These are phyloP conservation scores for Tephrocybe sp. DNA, from an alignment of 768 basidiomycete genomes.

Conservation along the genomic window DNA sequence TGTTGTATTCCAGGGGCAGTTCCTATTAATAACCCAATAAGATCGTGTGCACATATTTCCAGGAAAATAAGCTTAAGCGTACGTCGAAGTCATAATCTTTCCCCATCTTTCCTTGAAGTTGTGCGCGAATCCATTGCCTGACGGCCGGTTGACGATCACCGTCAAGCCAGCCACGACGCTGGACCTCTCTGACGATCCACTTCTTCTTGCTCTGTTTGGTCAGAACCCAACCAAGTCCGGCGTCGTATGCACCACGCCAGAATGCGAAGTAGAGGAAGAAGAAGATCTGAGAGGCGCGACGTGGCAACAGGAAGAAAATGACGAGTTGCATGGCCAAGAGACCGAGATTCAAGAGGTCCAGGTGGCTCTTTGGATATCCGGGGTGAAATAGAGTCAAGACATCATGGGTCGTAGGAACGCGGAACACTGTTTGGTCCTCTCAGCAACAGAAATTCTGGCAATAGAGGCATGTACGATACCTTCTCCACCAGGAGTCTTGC, in stretches of 20 bases:
- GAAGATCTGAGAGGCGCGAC: conserved; percentile 52
- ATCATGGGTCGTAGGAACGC: conserved; percentile 89
- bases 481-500: conserved; percentile 79
- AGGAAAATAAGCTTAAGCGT: neutral
- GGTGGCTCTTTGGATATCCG: conserved; percentile 78
- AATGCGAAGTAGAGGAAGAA: conserved; percentile 91
- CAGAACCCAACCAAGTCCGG: conserved; percentile 89
- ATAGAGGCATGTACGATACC: conserved; percentile 40
- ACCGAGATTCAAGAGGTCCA: conserved; percentile 83
- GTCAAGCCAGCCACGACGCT: conserved; percentile 88
- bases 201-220: conserved; percentile 94
- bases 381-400: conserved; percentile 87
- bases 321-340: conserved; percentile 74
- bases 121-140: conserved; percentile 80
- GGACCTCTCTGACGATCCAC: conserved; percentile 86
- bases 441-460: neutral
- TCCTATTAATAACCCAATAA: conserved; percentile 48
- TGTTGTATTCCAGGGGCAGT: conserved; percentile 90
- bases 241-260: conserved; percentile 91
- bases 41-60: conserved; percentile 2
- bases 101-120: conserved; percentile 91
- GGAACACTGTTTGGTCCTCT: conserved; percentile 62
- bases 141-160: conserved; percentile 55
- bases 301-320: conserved; percentile 69
- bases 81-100: conserved; percentile 90